phyloP scores from a whole-genome alignment of 1,139 yeast species.

The Lodderomyces jiufengensis region DNA sequence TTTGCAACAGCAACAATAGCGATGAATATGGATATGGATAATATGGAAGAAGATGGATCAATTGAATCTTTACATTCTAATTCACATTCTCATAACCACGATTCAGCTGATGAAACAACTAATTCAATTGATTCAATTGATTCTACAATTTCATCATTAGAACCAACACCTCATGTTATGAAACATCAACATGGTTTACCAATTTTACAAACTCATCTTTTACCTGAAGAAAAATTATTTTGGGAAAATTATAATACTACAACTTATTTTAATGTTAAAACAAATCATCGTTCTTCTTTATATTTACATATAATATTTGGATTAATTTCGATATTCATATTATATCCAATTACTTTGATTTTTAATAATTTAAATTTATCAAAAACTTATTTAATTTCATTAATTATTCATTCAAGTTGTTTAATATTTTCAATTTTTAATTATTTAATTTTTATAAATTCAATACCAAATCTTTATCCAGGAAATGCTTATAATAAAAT shows the following conservation, averaged over 20 bases:
- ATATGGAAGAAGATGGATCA: not conserved
- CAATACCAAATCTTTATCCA: conserved; percentile 70
- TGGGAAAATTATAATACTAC: conserved; percentile 86
- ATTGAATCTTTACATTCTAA: not conserved
- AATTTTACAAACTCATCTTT: conserved; percentile 62
- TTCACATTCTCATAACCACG: conserved; percentile 3
- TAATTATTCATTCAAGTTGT: conserved; percentile 48
- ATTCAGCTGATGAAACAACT: conserved; percentile 1
- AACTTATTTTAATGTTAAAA: conserved; percentile 61
- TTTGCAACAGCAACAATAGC: conserved; percentile 8
- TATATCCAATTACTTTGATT: conserved; percentile 71
- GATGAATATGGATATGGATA: conserved; percentile 14
- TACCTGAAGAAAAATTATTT: conserved; percentile 67
- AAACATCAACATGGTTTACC: conserved; percentile 71
- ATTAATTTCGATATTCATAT: conserved; percentile 43
- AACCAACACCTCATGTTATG: conserved; percentile 50
- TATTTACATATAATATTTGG: conserved; percentile 53
- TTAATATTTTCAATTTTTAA: conserved; percentile 52
- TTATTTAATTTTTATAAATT: conserved; percentile 55
- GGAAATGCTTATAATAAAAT: conserved; percentile 67
- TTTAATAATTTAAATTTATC: conserved; percentile 56
- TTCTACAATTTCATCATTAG: conserved; percentile 21
- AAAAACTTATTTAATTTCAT: conserved; percentile 52
- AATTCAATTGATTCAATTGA: conserved; percentile 3
- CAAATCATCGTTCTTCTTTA: conserved; percentile 50